Conservation (phyloP, 2,329 filamentous ascomycete genomes). For the Colletotrichum cordylinicola region DNA sequence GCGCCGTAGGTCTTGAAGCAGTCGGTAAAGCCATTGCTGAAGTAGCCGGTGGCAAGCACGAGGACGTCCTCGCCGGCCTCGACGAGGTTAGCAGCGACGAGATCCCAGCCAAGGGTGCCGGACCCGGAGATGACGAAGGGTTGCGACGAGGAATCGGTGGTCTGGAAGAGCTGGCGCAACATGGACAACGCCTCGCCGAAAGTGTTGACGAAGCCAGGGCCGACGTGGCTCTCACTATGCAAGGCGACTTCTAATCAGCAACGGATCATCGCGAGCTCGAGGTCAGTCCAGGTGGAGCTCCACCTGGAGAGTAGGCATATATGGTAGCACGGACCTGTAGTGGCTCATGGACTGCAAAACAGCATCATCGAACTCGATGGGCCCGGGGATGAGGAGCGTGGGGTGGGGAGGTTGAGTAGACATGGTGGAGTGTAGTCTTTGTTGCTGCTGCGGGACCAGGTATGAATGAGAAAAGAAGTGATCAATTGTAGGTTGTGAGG, state of each 20-base stretch:
- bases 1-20: constrained; percentile 92
- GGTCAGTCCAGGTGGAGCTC: not conserved
- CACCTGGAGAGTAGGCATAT: not conserved
- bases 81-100: constrained; percentile 91
- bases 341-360: constrained; percentile 95
- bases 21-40: constrained; percentile 92
- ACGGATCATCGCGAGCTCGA: not conserved
- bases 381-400: constrained; percentile 92
- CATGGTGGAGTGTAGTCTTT: constrained; percentile 48
- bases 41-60: constrained; percentile 96
- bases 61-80: constrained; percentile 90
- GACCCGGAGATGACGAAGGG: constrained; percentile 94
- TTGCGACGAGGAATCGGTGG: constrained; percentile 79
- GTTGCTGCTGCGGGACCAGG: not conserved
- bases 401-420: constrained; percentile 67
- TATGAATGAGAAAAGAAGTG: not conserved
- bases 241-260: constrained; percentile 17
- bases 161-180: constrained; percentile 94
- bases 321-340: constrained; percentile 69
- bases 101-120: constrained; percentile 95
- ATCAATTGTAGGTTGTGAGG: not conserved
- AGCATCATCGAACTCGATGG: constrained; percentile 98
- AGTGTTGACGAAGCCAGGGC: constrained; percentile 82
- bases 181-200: constrained; percentile 91
- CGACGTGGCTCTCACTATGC: constrained; percentile 89